Evolutionary conservation across 495 filamentous ascomycete genomes (phyloP), one percentile per base, ranked within the genome.

Genomic region (Podospora anserina): DNA sequence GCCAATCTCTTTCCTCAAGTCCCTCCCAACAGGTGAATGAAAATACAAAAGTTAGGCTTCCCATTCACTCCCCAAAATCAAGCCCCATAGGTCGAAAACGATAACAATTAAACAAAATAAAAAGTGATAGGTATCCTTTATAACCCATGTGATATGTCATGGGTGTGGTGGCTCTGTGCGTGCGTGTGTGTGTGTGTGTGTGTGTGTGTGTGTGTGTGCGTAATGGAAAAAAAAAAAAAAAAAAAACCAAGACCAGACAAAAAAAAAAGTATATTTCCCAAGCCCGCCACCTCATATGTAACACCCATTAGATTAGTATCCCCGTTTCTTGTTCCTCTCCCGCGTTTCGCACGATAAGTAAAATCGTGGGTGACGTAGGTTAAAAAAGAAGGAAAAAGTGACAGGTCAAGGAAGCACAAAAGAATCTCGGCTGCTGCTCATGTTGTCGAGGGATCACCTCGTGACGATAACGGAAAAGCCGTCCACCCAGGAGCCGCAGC

Each of bases 391-490:
- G 7, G 13, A 49, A 49, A 49, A 49, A 11, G 39, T 49, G 39
- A 18, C 39, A 49, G 15, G 39, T 49, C 30, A 49, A 49, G 39
- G 39, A 49, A 49, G 39, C 39, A 49, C 39, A 49, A 49, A 49
- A 49, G 13, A 11, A 49, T 13, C 13, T 49, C 39, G 13, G 13
- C 39, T 49, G 39, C 39, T 49, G 39, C 39, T 49, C 2, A 16
- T 49, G 39, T 49, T 49, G 39, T 49, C 39, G 39, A 49, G 32
- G 49, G n/a, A 54, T 83, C 84, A 88, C 81, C 85, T 88, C 53
- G 89, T 88, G 72, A 97, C 91, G 74, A 99, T 89, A 64, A 97
- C 82, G 26, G 90, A 90, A 75, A 99, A 94, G 0, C 92, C 92
- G 78, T 97, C 93, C 32, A 99, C 75, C 92, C 92, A 97, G 67